Percentiles rank a stretch among this genome's conserved stretches.
These are phyloP conservation scores for Chara braunii DNA, from an alignment of 139 green algal genomes.

Conservation along the genomic window DNA sequence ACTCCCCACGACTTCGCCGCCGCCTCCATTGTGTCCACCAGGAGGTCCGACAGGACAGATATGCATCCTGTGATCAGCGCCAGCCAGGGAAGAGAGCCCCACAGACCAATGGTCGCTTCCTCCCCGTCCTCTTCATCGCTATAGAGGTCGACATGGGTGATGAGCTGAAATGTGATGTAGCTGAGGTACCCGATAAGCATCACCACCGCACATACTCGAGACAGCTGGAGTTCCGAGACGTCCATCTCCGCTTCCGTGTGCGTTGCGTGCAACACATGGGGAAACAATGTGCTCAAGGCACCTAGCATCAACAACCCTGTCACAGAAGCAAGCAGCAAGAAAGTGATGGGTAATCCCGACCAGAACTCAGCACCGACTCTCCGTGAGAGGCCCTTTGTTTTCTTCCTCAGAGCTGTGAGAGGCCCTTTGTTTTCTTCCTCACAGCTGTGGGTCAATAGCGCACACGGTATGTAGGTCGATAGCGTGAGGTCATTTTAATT, in stretches of 20 bases:
- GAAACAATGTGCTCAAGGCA: not conserved
- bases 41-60: constrained; percentile 54
- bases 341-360: too few relatives aligned
- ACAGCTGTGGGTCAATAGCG: too few relatives aligned
- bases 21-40: constrained; percentile 56
- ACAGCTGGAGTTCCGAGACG: constrained; percentile 28
- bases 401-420: too few relatives aligned
- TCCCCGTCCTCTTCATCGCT: constrained; percentile 5
- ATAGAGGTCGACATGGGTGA: constrained; percentile 37
- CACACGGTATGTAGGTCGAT: too few relatives aligned
- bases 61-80: constrained; percentile 59
- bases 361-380: too few relatives aligned
- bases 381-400: too few relatives aligned
- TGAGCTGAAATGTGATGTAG: constrained; percentile 64
- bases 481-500: too few relatives aligned
- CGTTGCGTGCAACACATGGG: constrained; percentile 7
- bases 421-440: too few relatives aligned
- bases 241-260: constrained; percentile 44
- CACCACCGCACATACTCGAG: constrained; percentile 56
- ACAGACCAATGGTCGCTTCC: constrained; percentile 20
- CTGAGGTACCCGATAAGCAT: constrained; percentile 59
- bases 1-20: constrained; percentile 42
- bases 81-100: constrained; percentile 56
- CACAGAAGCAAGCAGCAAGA: too few relatives aligned
- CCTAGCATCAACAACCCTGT: constrained; percentile 14